Percentiles rank a stretch among this genome's conserved stretches.
Evolutionary conservation across 176 grass and related monocot genomes (phyloP).

Genomic region (Zoysia japonica): DNA sequence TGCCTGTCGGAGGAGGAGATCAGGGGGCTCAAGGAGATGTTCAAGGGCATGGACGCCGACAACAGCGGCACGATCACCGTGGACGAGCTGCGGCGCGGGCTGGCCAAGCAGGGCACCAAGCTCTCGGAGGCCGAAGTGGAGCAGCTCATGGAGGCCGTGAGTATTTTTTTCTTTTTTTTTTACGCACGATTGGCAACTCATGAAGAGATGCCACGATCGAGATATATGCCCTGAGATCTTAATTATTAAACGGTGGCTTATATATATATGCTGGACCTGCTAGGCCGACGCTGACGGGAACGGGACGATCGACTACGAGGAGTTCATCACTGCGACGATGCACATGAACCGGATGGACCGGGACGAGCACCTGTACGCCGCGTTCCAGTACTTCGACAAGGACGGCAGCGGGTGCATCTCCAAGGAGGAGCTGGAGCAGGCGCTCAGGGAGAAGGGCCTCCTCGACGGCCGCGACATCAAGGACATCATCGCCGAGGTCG

Average conservation of each 20-base stretch:
- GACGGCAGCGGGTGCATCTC: constrained; percentile 41
- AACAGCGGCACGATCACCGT: not conserved
- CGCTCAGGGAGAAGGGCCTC: constrained; percentile 73
- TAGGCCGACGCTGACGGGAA: constrained; percentile 86
- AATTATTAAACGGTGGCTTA: no score
- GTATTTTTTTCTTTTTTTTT: not conserved
- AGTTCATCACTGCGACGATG: constrained; percentile 92
- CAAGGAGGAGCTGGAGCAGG: constrained; percentile 87
- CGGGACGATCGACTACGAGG: constrained; percentile 79
- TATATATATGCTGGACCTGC: no score
- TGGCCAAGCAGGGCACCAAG: not conserved
- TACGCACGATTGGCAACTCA: no score
- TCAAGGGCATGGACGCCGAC: not conserved
- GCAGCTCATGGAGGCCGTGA: not conserved
- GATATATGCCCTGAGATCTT: no score
- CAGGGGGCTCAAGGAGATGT: not conserved
- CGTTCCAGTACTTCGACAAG: not conserved
- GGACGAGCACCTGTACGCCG: constrained; percentile 24
- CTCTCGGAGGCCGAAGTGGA: not conserved
- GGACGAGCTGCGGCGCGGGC: not conserved
- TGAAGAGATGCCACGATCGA: no score
- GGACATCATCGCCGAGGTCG: constrained; percentile 77
- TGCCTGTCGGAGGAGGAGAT: not conserved
- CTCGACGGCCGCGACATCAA: constrained; percentile 78
- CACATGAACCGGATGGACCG: constrained; percentile 90